Percentiles rank a stretch among this genome's conserved stretches.
These are phyloP conservation scores for Teratosphaeria viscida DNA, from an alignment of 2,329 filamentous ascomycete species.

Conservation along the genomic window DNA sequence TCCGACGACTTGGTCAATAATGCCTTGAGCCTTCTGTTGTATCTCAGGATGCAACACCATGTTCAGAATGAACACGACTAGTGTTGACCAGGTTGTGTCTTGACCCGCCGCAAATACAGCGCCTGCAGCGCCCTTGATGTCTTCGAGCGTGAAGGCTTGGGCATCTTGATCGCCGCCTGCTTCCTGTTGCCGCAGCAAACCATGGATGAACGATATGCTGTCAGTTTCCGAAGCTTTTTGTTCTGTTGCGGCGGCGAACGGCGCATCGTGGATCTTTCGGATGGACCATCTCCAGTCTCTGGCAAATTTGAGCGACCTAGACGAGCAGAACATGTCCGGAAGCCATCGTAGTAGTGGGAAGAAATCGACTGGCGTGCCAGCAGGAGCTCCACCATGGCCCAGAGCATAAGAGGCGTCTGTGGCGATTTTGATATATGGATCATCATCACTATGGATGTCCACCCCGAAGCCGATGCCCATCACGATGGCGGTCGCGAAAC, in stretches of 20 bases:
- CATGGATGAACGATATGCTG: slow-evolving; percentile 33
- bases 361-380: slow-evolving; percentile 38
- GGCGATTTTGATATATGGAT: slow-evolving; percentile 36
- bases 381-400: slow-evolving; percentile 31
- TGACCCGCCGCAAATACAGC: slow-evolving; percentile 28
- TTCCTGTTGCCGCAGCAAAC: slow-evolving; percentile 26
- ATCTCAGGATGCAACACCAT: slow-evolving; percentile 21
- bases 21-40: slow-evolving; percentile 20
- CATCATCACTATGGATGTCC: slow-evolving; percentile 29
- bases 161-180: slow-evolving; percentile 25
- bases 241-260: slow-evolving; percentile 23
- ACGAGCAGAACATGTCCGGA: slow-evolving; percentile 28
- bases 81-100: slow-evolving; percentile 27
- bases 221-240: slow-evolving; percentile 17
- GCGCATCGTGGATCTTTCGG: slow-evolving; percentile 28
- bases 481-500: slow-evolving; percentile 31
- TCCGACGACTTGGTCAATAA: slow-evolving; percentile 24
- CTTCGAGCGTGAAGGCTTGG: slow-evolving; percentile 24
- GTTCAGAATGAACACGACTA: slow-evolving; percentile 21
- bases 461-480: slow-evolving; percentile 39
- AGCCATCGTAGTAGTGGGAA: slow-evolving; percentile 37
- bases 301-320: slow-evolving; percentile 18
- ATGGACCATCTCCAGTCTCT: slow-evolving; percentile 26
- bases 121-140: slow-evolving; percentile 33
- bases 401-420: slow-evolving; percentile 34